Evolutionary conservation across 495 filamentous ascomycete genomes (phyloP).

Genomic region (Staphylotrichum tortipilum): DNA sequence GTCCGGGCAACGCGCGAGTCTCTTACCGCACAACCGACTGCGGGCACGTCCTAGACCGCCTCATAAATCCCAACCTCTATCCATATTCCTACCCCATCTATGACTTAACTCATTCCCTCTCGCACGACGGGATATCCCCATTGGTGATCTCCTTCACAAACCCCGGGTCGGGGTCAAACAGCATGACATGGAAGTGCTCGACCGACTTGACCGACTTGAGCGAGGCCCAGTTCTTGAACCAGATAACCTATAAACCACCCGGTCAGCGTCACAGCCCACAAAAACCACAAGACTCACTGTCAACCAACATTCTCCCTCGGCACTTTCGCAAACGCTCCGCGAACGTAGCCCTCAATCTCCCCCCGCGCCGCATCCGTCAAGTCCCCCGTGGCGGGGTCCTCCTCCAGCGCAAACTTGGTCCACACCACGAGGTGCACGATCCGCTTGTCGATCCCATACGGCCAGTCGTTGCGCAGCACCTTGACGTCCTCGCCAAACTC

Average conservation of each 20-base stretch:
- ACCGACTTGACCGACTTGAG: constrained; percentile 77
- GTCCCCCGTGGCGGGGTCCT: constrained; percentile 58
- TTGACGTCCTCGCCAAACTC: constrained; percentile 51
- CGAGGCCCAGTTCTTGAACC: constrained; percentile 84
- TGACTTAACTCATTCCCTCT: constrained; percentile 9
- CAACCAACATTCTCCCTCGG: constrained; percentile 37
- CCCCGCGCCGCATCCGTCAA: constrained; percentile 52
- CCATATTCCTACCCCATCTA: too few species aligned
- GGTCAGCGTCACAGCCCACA: background rate
- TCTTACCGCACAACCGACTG: background rate
- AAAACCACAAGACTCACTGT: background rate
- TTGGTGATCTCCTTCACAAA: constrained; percentile 65
- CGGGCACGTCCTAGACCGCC: background rate
- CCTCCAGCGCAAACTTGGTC: constrained; percentile 68
- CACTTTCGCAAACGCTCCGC: constrained; percentile 47
- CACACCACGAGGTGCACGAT: constrained; percentile 82
- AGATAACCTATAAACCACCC: constrained; percentile 54
- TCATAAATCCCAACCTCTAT: background rate
- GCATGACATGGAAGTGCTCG: constrained; percentile 94
- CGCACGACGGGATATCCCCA: constrained; percentile 58
- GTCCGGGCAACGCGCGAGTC: constrained; percentile 24
- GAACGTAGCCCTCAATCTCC: constrained; percentile 61
- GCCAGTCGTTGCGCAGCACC: constrained; percentile 83
- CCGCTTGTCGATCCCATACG: constrained; percentile 65
- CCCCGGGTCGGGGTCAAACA: constrained; percentile 59